These are phyloP conservation scores for Croton laevigatus DNA, from an alignment of 441 rosid species.

Conservation along the genomic window DNA sequence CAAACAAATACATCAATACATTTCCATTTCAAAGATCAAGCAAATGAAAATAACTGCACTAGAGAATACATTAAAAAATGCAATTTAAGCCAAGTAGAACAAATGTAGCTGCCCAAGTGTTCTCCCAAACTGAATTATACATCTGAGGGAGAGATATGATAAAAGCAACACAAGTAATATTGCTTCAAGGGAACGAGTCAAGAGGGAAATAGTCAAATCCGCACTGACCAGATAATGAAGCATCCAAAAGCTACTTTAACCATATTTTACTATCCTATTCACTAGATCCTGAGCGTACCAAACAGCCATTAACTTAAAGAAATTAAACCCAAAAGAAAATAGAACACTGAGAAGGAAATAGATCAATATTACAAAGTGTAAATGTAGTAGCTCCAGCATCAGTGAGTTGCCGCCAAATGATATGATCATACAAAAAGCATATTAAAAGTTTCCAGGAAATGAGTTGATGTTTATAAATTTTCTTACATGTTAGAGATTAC, in stretches of 20 bases:
- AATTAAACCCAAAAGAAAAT: too few relatives aligned
- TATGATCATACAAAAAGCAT: too few relatives aligned
- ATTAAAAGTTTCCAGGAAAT: too few relatives aligned
- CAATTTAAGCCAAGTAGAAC: neutral
- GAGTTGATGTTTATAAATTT: neutral
- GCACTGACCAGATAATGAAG: conserved; percentile 26
- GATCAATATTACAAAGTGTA: too few relatives aligned
- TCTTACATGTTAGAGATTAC: neutral
- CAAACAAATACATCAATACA: neutral
- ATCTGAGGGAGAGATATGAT: neutral
- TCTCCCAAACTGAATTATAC: neutral
- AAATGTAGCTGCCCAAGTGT: conserved; percentile 18
- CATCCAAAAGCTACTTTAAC: neutral
- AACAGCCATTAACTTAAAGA: too few relatives aligned
- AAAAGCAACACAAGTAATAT: conserved; percentile 26
- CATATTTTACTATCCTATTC: neutral
- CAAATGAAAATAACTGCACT: neutral
- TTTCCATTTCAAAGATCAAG: neutral
- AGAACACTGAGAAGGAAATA: too few relatives aligned
- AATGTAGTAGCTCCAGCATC: too few relatives aligned
- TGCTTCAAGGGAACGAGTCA: conserved; percentile 30
- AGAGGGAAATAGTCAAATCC: conserved; percentile 11
- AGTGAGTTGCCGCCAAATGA: too few relatives aligned
- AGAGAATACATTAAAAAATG: neutral
- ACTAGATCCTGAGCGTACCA: too few relatives aligned